Evolutionary conservation across 108 stramenopile species (phyloP).

Genomic region (Pseudonitzschia delicatissima): DNA sequence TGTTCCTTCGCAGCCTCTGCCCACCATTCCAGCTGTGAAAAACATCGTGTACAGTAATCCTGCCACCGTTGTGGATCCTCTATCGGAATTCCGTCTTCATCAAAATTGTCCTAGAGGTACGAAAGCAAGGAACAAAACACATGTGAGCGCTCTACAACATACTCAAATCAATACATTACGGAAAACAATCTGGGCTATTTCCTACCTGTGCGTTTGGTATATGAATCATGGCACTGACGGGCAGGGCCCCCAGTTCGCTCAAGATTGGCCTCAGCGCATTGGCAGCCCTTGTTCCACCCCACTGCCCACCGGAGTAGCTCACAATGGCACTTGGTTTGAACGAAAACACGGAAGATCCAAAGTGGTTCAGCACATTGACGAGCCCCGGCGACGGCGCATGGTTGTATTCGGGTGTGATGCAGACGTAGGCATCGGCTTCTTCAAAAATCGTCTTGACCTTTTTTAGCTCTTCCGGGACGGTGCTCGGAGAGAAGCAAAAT

Average conservation of each 20-base stretch:
- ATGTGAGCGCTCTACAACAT: too few relatives aligned
- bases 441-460: constrained; percentile 34
- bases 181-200: too few relatives aligned
- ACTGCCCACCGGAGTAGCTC: constrained; percentile 75
- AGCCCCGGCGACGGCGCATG: constrained; percentile 75
- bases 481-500: constrained; percentile 51
- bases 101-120: constrained; percentile 35
- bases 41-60: constrained; percentile 50
- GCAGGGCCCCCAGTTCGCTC: constrained; percentile 71
- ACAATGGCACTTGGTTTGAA: constrained; percentile 76
- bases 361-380: constrained; percentile 70
- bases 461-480: constrained; percentile 38
- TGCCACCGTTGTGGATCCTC: constrained; percentile 43
- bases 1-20: constrained; percentile 55
- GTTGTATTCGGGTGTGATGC: constrained; percentile 84
- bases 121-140: background rate
- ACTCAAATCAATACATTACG: too few relatives aligned
- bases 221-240: constrained; percentile 77
- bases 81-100: constrained; percentile 45
- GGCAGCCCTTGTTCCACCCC: constrained; percentile 79
- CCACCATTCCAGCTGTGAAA: constrained; percentile 84
- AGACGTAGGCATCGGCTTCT: constrained; percentile 68
- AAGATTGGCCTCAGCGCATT: constrained; percentile 56
- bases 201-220: constrained; percentile 50
- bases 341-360: constrained; percentile 64